Base-by-base conservation (phyloP, 1,139 yeast species). In the Petasospora fabianii region DNA sequence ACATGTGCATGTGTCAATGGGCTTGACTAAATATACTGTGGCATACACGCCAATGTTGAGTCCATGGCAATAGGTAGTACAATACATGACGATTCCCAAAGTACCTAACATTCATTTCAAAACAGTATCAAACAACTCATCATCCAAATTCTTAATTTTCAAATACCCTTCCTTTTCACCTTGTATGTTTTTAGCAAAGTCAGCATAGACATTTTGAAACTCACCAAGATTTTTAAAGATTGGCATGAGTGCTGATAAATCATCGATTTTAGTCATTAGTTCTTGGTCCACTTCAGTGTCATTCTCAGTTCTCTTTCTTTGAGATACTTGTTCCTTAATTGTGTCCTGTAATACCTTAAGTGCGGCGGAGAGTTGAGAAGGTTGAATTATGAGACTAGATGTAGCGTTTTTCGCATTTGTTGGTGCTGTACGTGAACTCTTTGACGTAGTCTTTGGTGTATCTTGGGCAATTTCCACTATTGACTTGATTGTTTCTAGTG, bases 211-310 rank as follows among this genome's bases (percentile, higher is more conserved):
- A 1, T 70, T 61, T 42, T 70, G 64, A 53, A 78, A 82, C 27
- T 67, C 66, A 5, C 68, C 61, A 38, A 80, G 55, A 26, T 71
- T 72, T 47, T 69, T 68, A 51, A 82, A 79, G 20, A 79, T 57
- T 1, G 79, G 77, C 35, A 65, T 60, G 41, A 80, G 53, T 10
- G 64, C 66, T n/a, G 68, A 62, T 53, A 80, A 61, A 24, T 63
- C 61, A 26, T 71, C 68, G 10, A 75, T 60, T 42, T 69, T 66
- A 9, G 53, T 58, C 17, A 68, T 43, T 15, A 73, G 39, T 16
- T 61, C 64, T 11, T 48, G 36, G 40, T 66, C 64, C 16, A 56
- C 53, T 19, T 53, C 56, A 2, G 44, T 53, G 2, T 58, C 53
- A 3, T 45, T 33, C 30, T 63, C 65, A 1, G 47, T 48, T 6